Conservation (phyloP, 352 stramenopile genomes). For the Discostella stelligera region DNA sequence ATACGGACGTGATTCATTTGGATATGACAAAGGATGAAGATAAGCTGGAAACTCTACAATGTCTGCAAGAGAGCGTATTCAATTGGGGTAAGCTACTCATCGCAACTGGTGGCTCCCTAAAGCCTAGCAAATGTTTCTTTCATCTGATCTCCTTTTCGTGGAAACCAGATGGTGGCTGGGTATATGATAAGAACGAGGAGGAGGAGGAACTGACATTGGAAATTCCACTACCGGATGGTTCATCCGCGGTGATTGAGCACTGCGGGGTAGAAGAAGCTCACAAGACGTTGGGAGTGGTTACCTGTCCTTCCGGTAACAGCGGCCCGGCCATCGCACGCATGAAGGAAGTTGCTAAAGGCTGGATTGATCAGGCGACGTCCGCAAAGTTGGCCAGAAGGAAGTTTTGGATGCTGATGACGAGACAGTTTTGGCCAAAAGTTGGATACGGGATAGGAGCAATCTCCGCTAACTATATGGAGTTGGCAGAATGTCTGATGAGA, state of each 20-base stretch:
- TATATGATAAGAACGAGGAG: constrained; percentile 3
- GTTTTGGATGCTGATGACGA: not conserved
- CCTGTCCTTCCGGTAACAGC: constrained; percentile 9
- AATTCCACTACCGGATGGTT: constrained; percentile 16
- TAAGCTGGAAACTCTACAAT: not conserved
- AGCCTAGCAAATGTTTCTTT: not conserved
- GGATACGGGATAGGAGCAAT: not conserved
- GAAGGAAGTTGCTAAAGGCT: not conserved
- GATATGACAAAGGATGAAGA: constrained; percentile 9
- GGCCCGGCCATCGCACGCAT: not conserved
- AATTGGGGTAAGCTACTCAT: constrained; percentile 22
- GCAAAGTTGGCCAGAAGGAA: not conserved
- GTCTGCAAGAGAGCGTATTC: constrained; percentile 9
- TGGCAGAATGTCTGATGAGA: not conserved
- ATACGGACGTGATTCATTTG: constrained; percentile 20
- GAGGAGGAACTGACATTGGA: constrained; percentile 4
- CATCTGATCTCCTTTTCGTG: constrained; percentile 13
- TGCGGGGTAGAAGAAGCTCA: not conserved
- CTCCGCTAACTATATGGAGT: not conserved
- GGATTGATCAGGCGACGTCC: not conserved
- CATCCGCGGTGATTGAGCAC: constrained; percentile 5
- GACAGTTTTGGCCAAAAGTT: constrained; percentile 2
- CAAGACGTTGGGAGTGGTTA: constrained; percentile 18
- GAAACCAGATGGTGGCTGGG: not conserved
- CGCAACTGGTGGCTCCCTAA: constrained; percentile 11